Conservation (phyloP, 129 eudicot genomes). For the Oenanthe sinensis region DNA sequence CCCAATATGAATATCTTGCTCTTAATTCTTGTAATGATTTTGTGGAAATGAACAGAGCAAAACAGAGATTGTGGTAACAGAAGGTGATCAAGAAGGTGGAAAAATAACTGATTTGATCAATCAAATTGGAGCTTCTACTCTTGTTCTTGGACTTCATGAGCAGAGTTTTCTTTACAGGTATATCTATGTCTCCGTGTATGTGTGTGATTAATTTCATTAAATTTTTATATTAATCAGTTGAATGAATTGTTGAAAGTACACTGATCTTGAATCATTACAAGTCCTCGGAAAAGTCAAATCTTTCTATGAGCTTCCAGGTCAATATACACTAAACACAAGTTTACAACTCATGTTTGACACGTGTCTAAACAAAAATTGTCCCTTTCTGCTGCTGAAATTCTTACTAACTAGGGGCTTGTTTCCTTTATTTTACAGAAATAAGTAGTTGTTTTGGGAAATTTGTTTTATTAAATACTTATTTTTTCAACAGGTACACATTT, state of each 20-base stretch:
- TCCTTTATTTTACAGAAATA: no score
- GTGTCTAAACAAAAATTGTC: constrained; percentile 1
- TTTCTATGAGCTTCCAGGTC: constrained; percentile 2
- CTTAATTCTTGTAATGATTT: neutral
- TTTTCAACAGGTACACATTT: no score
- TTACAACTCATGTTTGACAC: neutral
- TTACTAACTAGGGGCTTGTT: neutral
- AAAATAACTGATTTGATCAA: constrained; percentile 53
- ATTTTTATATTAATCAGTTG: neutral
- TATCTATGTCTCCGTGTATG: neutral
- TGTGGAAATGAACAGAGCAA: constrained; percentile 44
- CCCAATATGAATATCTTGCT: neutral
- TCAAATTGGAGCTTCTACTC: constrained; percentile 81
- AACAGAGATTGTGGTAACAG: constrained; percentile 84
- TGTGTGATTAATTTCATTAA: neutral
- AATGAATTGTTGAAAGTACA: neutral
- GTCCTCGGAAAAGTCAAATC: constrained; percentile 1
- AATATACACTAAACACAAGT: neutral
- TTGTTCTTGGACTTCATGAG: constrained; percentile 85
- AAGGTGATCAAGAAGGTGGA: constrained; percentile 71
- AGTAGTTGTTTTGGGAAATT: no score
- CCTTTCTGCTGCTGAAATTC: neutral
- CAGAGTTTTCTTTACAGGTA: constrained; percentile 83
- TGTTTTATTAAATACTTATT: no score
- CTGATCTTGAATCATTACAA: constrained; percentile 6